Percentiles rank a stretch among this genome's conserved stretches.
These are phyloP conservation scores for Xerocomellus chrysenteron DNA, from an alignment of 768 basidiomycete species.

Conservation along the genomic window DNA sequence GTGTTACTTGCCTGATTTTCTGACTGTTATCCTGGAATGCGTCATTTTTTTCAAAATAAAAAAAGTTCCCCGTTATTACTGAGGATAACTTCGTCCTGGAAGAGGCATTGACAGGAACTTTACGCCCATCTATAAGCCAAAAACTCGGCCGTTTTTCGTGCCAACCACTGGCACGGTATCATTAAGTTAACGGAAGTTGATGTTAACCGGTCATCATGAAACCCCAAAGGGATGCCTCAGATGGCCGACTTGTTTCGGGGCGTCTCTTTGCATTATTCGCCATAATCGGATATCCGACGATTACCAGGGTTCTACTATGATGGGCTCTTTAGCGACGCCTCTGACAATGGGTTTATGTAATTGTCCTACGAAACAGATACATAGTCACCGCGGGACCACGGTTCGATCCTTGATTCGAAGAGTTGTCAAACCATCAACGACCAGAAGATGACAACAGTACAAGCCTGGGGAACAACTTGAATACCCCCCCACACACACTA, in stretches of 20 bases:
- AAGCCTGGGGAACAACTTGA: no score
- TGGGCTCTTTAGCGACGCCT: neutral
- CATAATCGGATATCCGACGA: neutral
- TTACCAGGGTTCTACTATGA: neutral
- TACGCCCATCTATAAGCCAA: neutral
- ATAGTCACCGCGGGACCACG: neutral
- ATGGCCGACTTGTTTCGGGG: neutral
- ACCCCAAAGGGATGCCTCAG: slow-evolving; percentile 5
- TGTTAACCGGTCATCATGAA: neutral
- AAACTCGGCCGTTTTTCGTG: neutral
- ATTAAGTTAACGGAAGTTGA: neutral
- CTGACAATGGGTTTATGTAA: neutral
- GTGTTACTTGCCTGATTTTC: neutral
- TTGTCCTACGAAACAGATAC: neutral
- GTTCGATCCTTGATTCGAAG: no score
- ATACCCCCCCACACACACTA: no score
- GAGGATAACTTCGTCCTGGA: neutral
- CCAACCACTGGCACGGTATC: neutral
- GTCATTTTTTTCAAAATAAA: neutral
- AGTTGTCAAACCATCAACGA: no score
- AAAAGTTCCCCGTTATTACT: no score
- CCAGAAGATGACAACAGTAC: no score
- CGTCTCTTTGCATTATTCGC: neutral
- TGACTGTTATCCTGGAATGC: neutral
- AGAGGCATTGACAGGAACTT: neutral